Percentiles rank a stretch among this genome's conserved stretches.
phyloP scores from a whole-genome alignment of 345 rosid genomes.

The Melastoma malabathricum region DNA sequence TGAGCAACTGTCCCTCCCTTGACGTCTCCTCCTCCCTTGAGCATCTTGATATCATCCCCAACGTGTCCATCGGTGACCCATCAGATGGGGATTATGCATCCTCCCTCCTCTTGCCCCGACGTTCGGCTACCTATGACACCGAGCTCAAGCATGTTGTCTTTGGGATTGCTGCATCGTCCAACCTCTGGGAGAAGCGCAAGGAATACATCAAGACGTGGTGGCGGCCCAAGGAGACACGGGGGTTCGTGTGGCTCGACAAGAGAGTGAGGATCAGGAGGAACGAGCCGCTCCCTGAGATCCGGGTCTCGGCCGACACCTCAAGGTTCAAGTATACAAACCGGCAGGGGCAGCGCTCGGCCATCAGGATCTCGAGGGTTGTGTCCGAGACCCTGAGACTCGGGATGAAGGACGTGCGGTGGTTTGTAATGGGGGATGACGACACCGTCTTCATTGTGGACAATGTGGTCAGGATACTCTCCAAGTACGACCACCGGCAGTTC shows the following conservation, averaged over 20 bases:
- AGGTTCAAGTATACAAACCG: constrained; percentile 36
- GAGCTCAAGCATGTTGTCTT: constrained; percentile 63
- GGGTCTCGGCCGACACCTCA: constrained; percentile 48
- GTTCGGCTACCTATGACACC: constrained; percentile 7
- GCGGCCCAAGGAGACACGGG: constrained; percentile 38
- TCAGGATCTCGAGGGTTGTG: constrained; percentile 61
- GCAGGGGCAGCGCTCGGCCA: constrained; percentile 36
- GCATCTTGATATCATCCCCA: too few species aligned
- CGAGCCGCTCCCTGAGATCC: constrained; percentile 2
- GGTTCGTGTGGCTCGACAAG: constrained; percentile 57
- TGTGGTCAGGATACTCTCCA: constrained; percentile 45
- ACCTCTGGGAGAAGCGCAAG: constrained; percentile 51
- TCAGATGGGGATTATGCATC: too few species aligned
- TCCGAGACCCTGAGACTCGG: constrained; percentile 39
- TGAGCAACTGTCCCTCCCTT: too few species aligned
- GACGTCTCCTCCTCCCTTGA: too few species aligned
- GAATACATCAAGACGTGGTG: constrained; percentile 53
- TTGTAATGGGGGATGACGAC: constrained; percentile 92
- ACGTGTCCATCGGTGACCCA: too few species aligned
- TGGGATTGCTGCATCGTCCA: constrained; percentile 47
- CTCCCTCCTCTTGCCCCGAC: too few species aligned
- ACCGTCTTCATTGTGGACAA: constrained; percentile 58
- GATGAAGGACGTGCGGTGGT: constrained; percentile 57
- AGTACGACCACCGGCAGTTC: constrained; percentile 62
- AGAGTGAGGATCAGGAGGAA: background rate